phyloP scores from a whole-genome alignment of 176 grass and related monocot genomes.

The Carex cristatella region DNA sequence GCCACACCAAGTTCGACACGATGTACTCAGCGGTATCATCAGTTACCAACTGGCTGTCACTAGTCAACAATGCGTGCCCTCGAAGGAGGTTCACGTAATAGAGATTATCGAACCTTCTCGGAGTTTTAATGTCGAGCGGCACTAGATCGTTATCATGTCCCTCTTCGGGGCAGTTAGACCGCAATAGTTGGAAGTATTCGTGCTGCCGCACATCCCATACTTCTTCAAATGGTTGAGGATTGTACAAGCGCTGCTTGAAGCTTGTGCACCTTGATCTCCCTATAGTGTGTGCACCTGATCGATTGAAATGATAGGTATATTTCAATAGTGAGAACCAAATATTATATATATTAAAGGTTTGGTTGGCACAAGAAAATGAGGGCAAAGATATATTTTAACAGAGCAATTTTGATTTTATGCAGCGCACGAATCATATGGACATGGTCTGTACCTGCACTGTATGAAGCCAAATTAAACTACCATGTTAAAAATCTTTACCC shows the following conservation, averaged over 20 bases:
- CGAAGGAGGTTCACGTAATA: conserved; percentile 42
- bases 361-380: not conserved
- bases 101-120: conserved; percentile 35
- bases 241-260: conserved; percentile 42
- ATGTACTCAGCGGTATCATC: conserved; percentile 1
- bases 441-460: no score
- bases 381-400: no score
- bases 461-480: no score
- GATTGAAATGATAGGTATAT: not conserved
- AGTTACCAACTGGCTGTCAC: conserved; percentile 34
- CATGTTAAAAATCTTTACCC: no score
- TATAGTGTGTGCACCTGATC: conserved; percentile 42
- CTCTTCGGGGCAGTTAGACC: conserved; percentile 26
- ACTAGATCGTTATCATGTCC: conserved; percentile 18
- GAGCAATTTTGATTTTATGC: no score
- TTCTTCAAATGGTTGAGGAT: conserved; percentile 16
- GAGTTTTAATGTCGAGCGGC: conserved; percentile 34
- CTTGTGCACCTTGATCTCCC: conserved; percentile 44
- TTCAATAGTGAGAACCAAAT: not conserved
- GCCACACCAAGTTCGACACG: conserved; percentile 26
- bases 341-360: not conserved
- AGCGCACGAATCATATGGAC: no score
- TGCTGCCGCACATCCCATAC: not conserved
- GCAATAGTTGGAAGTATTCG: conserved; percentile 24
- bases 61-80: conserved; percentile 29